Base-by-base conservation (phyloP, 306 rosid genomes). In the Prunus mongolica region DNA sequence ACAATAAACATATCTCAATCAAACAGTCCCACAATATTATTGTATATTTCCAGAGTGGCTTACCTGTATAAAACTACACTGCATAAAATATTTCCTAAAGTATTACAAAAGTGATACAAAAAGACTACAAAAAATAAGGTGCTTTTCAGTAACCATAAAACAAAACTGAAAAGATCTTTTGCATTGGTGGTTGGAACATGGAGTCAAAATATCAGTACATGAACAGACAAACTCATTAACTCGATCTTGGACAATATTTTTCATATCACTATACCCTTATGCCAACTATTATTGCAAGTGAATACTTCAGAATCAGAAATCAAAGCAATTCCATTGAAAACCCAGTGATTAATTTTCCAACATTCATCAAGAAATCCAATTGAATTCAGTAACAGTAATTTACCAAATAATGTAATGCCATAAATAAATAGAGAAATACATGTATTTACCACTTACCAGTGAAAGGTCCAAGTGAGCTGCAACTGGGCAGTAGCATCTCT, bases 1-100 rank as follows among this genome's bases (percentile, higher is more conserved):
- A 77, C 80, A 83, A 64, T 75, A 89, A 82, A 76, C 49, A 79
- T 74, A 86, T 80, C 86, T 60, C 80, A 64, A 79, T 76, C 86
- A 68, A 81, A 7, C 64, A 79, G 82, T 73, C 61, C 56, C 54
- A 87, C 61, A 80, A 49, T 22, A 3, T 18, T 54, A 8, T 30
- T 80, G 1, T 50, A 82, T 71, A 38, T 62, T 82, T 79, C 80
- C 82, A 67, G 47, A 79, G 41, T 88, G 77, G 86, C 87, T 83
- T 86, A 72, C 83, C 87, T 79, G 75, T 60, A 76, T 51, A 55
- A 75, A 71, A 69, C 70, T 63, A 68, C 18, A 49, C 38, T 71
- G 90, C 78, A 38, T 72, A 32, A 47, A 67, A 30, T 75, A 51
- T 4, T 52, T 80, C 67, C 5, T 55, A 19, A 15, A 60, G 64